Conservation (phyloP, 2,329 filamentous ascomycete species). For the Myrmaecium sp. region DNA sequence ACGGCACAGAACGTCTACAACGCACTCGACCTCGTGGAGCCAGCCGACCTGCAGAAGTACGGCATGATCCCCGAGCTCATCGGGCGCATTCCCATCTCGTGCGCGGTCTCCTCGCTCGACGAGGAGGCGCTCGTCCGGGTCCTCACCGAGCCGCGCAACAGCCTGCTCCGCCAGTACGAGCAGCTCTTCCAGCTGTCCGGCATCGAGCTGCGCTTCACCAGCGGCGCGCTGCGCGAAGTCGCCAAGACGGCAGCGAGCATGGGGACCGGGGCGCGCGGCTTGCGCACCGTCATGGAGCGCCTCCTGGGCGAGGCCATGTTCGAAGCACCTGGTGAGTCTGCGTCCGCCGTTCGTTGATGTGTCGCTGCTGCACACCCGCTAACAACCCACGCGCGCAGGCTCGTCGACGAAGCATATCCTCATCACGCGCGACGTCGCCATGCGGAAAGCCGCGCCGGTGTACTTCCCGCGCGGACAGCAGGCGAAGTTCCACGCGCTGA, state of each 20-base stretch:
- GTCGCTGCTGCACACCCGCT: neutral
- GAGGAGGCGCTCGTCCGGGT: constrained; percentile 60
- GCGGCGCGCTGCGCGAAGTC: constrained; percentile 61
- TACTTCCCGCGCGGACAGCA: constrained; percentile 27
- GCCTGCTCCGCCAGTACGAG: constrained; percentile 73
- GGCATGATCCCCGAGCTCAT: constrained; percentile 93
- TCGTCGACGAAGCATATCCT: constrained; percentile 28
- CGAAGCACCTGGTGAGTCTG: constrained; percentile 24
- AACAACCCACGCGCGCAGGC: constrained; percentile 10
- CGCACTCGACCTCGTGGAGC: constrained; percentile 54
- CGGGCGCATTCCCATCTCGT: constrained; percentile 82
- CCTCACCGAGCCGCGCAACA: constrained; percentile 81
- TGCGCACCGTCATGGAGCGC: constrained; percentile 31
- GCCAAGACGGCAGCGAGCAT: constrained; percentile 51
- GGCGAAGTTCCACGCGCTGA: constrained; percentile 21
- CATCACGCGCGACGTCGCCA: constrained; percentile 28
- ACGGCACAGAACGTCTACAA: constrained; percentile 25
- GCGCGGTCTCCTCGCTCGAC: constrained; percentile 62
- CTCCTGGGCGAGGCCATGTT: constrained; percentile 30
- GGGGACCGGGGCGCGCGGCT: constrained; percentile 49
- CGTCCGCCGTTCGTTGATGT: neutral
- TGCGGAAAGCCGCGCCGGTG: constrained; percentile 22
- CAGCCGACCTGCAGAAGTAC: constrained; percentile 63
- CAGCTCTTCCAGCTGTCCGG: constrained; percentile 69
- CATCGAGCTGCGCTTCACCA: constrained; percentile 67